These are phyloP conservation scores for Linum trigynum DNA, from an alignment of 345 rosid genomes.

Conservation along the genomic window DNA sequence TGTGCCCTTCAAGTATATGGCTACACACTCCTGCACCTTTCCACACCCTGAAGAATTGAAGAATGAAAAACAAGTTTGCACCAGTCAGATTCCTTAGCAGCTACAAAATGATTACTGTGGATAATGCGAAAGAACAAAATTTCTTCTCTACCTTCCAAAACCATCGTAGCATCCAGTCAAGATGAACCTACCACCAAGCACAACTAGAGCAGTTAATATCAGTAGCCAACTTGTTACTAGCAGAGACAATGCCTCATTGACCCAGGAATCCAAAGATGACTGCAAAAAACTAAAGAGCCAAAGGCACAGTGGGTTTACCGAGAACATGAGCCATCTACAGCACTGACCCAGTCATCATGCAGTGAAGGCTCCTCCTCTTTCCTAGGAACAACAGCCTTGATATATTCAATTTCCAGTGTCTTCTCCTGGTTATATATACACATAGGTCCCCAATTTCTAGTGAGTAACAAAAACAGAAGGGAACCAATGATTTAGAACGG, in stretches of 20 bases:
- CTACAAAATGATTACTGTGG: neutral
- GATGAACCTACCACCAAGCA: slow-evolving; percentile 58
- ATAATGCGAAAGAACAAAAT: too few relatives aligned
- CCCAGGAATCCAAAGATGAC: neutral
- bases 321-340: slow-evolving; percentile 67
- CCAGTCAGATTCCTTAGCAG: neutral
- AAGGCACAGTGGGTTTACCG: slow-evolving; percentile 29
- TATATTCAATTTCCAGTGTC: slow-evolving; percentile 81
- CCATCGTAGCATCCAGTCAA: slow-evolving; percentile 84
- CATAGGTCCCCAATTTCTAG: neutral
- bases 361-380: slow-evolving; percentile 70
- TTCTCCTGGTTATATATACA: slow-evolving; percentile 46
- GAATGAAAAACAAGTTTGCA: neutral
- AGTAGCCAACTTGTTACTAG: neutral
- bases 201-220: slow-evolving; percentile 11
- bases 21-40: slow-evolving; percentile 61
- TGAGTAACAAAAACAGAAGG: slow-evolving; percentile 2
- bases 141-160: slow-evolving; percentile 46
- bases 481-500: neutral
- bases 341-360: slow-evolving; percentile 98
- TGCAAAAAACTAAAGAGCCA: neutral
- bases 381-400: slow-evolving; percentile 73
- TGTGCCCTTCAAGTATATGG: slow-evolving; percentile 77
- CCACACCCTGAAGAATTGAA: slow-evolving; percentile 47
- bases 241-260: neutral